Evolutionary conservation across 345 rosid species (phyloP), one percentile per base, ranked within the genome.

Genomic region (Citrus cavaleriei): DNA sequence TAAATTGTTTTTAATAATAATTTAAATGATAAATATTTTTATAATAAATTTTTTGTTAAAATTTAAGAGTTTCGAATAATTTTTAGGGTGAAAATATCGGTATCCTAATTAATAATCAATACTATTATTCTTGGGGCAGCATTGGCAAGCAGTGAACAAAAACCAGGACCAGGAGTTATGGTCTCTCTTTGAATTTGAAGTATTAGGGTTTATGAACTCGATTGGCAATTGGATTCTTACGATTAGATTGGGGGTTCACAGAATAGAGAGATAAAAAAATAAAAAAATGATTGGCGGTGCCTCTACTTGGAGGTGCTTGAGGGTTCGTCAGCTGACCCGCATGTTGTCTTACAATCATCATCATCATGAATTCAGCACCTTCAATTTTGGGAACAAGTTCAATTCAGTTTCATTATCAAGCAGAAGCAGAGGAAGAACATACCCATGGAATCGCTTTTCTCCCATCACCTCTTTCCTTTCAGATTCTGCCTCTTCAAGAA

Each of bases 401-500:
- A 73, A 24, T 79, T 81, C 30, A 76, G 28, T 64, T 83, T 18
- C 51, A 25, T 70, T 46, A 25, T 14, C 58, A 49, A 27, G 28
- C 64, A 2, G 57, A 35, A 32, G 49, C 21, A 32, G 37, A 38
- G 60, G 42, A 30, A 66, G 19, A 2, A 32, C n/a, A 10, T 32
- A 46, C 34, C 76, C 79, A 77, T 64, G 85, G 81, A 73, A 64
- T 76, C 64, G 42, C 60, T 34, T 61, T 60, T 42, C 55, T 32
- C 30, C 18, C 65, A 49, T 84, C 70, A 74, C 83, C 54, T 84
- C 83, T 81, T 89, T 82, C 64, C 86, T 85, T 27, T 79, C 86
- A n/a, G 85, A 78, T 25, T 80, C 79, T 1, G 62, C 82, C 13
- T 68, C 86, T 19, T 83, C 79, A 30, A 6, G 74, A 46, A 42